These are phyloP conservation scores for Lunularia cruciata DNA, from an alignment of 225 moss, liverwort and hornwort species.

Conservation along the genomic window DNA sequence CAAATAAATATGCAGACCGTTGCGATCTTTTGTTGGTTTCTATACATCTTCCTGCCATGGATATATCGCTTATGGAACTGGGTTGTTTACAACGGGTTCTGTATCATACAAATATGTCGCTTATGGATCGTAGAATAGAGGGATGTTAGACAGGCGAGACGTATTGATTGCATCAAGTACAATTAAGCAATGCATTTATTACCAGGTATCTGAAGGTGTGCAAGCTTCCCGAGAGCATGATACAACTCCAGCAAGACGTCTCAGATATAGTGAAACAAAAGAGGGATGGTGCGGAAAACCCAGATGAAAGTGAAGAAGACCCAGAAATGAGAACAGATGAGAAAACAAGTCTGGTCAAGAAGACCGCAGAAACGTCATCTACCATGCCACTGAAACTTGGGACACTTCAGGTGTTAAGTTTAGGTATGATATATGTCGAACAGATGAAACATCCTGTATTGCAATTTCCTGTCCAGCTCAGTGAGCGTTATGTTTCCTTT, in stretches of 20 bases:
- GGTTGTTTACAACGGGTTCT: too few relatives aligned
- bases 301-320: conserved; percentile 65
- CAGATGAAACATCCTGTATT: too few relatives aligned
- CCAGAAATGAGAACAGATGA: conserved; percentile 44
- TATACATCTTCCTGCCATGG: too few relatives aligned
- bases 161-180: too few relatives aligned
- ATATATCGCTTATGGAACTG: too few relatives aligned
- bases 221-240: conserved; percentile 91
- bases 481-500: too few relatives aligned
- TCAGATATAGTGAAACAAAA: conserved; percentile 67
- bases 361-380: conserved; percentile 40
- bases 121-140: too few relatives aligned
- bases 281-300: conserved; percentile 37
- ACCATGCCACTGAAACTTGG: conserved; percentile 74
- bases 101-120: too few relatives aligned
- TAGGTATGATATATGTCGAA: conserved; percentile 41
- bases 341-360: conserved; percentile 45
- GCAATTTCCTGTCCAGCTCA: too few relatives aligned
- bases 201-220: conserved; percentile 77
- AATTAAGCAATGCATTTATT: neutral
- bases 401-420: conserved; percentile 50
- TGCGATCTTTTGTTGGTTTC: too few relatives aligned
- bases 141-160: too few relatives aligned
- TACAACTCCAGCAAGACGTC: conserved; percentile 71
- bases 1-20: too few relatives aligned